Evolutionary conservation across 805 yeast genomes (phyloP), one percentile per base, ranked within the genome.

Genomic region (Schwanniomyces pseudopolymorphus): DNA sequence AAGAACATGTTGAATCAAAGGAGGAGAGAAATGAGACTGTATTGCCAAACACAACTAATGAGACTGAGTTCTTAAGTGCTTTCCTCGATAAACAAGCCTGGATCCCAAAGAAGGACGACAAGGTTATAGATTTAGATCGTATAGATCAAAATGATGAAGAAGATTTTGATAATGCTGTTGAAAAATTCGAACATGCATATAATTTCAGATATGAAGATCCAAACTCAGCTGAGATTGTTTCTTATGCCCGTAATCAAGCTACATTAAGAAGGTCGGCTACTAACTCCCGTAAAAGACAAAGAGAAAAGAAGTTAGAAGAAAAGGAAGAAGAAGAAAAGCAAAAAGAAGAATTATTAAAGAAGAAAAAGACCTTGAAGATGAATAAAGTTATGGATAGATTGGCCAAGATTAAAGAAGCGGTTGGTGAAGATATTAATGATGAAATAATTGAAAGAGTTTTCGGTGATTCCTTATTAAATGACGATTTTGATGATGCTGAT

Each of bases 131-230:
- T 44, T 61, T 79, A 57, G 87, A 75, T 57, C 70, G 66, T 50
- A 68, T 74, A 13, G 79, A 76, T 58, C 64, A 75, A 53, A 74
- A 77, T 27, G 88, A 80, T 46, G 95, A 89, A 56, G 92, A 85
- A 40, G 94, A 87, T 45, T 91, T 91, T 59, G 97, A 92, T 41
- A 87, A 89, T 37, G 94, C 95, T 2, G 97, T 87, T 5, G 99
- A 94, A 57, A 74, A 81, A 58, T 90, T 89, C 58, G 99, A 94
- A 66, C 82, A 83, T 52, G 97, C 96, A 0, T 92, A 91, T 69
- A 94, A 94, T 60, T 92, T 92, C 76, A 80, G 99, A 63, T 94
- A 80, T 63, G 99, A 94, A 67, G 97, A 91, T 58, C 90, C 96
- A 13, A 81, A 83, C 53, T 79, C 96, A 5, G 89, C 92, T 0